Base-by-base conservation (phyloP, 1,139 yeast genomes). In the Debaryomyces coudertii region DNA sequence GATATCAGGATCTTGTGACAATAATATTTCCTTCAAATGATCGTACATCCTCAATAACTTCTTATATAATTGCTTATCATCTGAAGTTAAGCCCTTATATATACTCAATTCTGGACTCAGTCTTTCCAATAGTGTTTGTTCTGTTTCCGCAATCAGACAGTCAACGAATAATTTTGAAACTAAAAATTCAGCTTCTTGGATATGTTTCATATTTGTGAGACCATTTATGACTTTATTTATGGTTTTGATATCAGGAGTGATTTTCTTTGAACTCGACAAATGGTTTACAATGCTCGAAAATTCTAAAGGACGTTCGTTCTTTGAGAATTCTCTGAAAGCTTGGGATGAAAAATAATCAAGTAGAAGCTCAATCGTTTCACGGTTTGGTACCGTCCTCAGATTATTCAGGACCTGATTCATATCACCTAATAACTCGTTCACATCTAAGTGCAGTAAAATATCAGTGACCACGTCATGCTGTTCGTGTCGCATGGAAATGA, bases 401-500 rank as follows among this genome's bases (percentile, higher is more conserved):
- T 18, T 7, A 7, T 16, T n/a, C 14, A n/a, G 5, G 25, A 8
- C 11, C 5, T 27, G 40, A 7, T 23, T 25, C 22, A 18, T 7
- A 5, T 18, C 30, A 15, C 39, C 29, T 3, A 37, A 18, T 8
- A 48, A 18, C 7, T 24, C 30, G 5, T 29, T 36, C 3, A 54
- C 36, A n/a, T 47, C 31, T 8, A 51, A 36, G 5, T 52, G 52
- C 18, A 47, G 41, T 20, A 56, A 31, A 8, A 60, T 53, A 30
- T 54, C 62, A 8, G 44, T 15, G 7, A 58, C 43, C 1, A 60
- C 45, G n/a, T 48, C 54, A 33, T 43, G 46, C 22, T 48, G 42
- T 22, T 55, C 49, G 48, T 67, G 71, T 23, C 68, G 51, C 2
- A 62, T 51, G 0, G 73, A 72, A 43, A 56, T 57, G 36, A 59